A percentile compares a stretch with the other conserved stretches of the same genome.
phyloP scores from a whole-genome alignment of 2,329 filamentous ascomycete genomes.

The Paradendryphiella salina region DNA sequence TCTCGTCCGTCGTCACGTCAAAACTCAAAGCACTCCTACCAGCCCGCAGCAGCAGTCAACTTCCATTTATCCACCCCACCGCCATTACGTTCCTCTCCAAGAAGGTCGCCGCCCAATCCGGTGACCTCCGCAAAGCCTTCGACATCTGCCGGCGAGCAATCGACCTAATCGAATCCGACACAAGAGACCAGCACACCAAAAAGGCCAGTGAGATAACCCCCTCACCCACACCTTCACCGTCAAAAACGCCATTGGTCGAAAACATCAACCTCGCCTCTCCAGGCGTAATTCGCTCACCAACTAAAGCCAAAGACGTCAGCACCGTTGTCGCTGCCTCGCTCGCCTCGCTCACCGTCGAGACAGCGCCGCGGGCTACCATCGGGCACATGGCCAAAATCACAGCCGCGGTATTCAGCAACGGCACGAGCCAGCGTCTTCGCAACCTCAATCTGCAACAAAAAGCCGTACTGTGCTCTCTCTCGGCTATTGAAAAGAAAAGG shows the following conservation, averaged over 20 bases:
- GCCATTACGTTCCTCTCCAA: slow-evolving; percentile 93
- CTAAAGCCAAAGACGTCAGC: slow-evolving; percentile 39
- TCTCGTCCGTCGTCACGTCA: slow-evolving; percentile 81
- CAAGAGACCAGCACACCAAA: slow-evolving; percentile 71
- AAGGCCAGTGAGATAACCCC: slow-evolving; percentile 54
- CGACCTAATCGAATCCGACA: slow-evolving; percentile 86
- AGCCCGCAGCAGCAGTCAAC: slow-evolving; percentile 57
- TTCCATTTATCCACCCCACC: slow-evolving; percentile 91
- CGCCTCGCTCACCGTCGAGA: slow-evolving; percentile 69
- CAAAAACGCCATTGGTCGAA: slow-evolving; percentile 76
- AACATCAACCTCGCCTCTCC: slow-evolving; percentile 72
- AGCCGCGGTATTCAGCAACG: slow-evolving; percentile 85
- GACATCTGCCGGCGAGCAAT: slow-evolving; percentile 89
- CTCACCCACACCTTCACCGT: slow-evolving; percentile 61
- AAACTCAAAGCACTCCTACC: slow-evolving; percentile 77
- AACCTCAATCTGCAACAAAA: slow-evolving; percentile 95
- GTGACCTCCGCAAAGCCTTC: slow-evolving; percentile 92
- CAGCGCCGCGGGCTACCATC: slow-evolving; percentile 85
- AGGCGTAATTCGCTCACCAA: slow-evolving; percentile 46
- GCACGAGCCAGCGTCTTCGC: slow-evolving; percentile 79
- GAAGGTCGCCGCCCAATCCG: slow-evolving; percentile 92
- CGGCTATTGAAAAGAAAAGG: slow-evolving; percentile 80
- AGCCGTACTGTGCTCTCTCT: slow-evolving; percentile 84
- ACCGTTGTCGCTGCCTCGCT: slow-evolving; percentile 52
- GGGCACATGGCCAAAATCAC: slow-evolving; percentile 91